Evolutionary conservation across 805 yeast species (phyloP).

Genomic region (Danielozyma ontarioensis): DNA sequence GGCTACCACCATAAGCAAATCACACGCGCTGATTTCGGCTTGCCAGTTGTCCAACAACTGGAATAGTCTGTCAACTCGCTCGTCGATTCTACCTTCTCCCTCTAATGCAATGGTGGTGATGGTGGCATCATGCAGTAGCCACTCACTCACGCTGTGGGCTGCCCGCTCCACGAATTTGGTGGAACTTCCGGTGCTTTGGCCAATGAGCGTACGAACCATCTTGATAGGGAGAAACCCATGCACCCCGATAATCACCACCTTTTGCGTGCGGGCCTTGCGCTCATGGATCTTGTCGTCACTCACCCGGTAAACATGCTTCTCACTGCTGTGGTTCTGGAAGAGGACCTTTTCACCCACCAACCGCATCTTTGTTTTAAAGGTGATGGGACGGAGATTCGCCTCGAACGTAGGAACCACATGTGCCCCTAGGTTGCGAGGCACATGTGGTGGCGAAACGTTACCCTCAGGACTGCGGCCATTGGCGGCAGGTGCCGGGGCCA

Average conservation of each 20-base stretch:
- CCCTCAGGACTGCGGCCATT: not conserved
- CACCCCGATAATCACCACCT: constrained; percentile 28
- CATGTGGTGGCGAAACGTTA: not conserved
- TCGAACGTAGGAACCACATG: constrained; percentile 11
- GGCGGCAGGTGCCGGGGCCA: constrained; percentile 1
- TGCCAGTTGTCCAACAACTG: constrained; percentile 30
- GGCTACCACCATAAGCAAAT: constrained; percentile 27
- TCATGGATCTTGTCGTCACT: not conserved
- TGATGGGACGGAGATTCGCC: constrained; percentile 14
- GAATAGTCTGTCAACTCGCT: constrained; percentile 20
- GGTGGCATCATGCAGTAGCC: constrained; percentile 17
- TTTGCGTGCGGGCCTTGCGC: constrained; percentile 5
- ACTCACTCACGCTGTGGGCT: constrained; percentile 21
- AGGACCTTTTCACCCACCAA: constrained; percentile 13
- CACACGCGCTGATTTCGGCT: constrained; percentile 20
- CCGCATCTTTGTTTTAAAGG: constrained; percentile 13
- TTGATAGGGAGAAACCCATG: constrained; percentile 39
- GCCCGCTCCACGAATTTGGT: constrained; percentile 23
- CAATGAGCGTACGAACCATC: constrained; percentile 30
- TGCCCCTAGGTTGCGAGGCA: not conserved
- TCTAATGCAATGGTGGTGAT: constrained; percentile 36
- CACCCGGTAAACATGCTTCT: not conserved
- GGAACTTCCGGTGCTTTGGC: constrained; percentile 34
- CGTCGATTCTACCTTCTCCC: constrained; percentile 32
- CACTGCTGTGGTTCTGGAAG: constrained; percentile 6